Conservation (phyloP, 2,329 filamentous ascomycete genomes). For the Penicillium sp. region DNA sequence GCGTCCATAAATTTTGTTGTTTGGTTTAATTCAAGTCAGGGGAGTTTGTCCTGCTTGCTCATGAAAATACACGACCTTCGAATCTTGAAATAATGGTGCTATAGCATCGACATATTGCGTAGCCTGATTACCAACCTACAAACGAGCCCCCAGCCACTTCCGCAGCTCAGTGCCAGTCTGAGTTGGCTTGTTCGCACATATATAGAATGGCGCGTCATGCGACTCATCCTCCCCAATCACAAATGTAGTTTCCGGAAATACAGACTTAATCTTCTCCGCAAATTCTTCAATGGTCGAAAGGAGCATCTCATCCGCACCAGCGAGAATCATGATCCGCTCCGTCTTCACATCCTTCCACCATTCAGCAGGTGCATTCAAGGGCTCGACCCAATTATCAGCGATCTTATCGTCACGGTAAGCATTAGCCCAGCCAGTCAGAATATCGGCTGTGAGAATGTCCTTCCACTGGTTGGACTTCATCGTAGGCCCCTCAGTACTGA, state of each 20-base stretch:
- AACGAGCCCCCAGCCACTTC: constrained; percentile 30
- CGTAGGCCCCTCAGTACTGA: constrained; percentile 44
- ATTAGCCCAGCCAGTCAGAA: constrained; percentile 45
- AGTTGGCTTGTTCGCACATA: constrained; percentile 23
- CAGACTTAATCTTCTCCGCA: constrained; percentile 34
- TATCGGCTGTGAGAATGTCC: constrained; percentile 48
- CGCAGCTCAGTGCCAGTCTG: constrained; percentile 30
- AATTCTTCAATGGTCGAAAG: constrained; percentile 38
- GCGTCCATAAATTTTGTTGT: constrained; percentile 17
- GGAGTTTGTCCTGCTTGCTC: constrained; percentile 21
- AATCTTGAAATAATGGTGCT: constrained; percentile 16
- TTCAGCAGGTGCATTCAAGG: constrained; percentile 45
- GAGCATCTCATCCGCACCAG: constrained; percentile 56
- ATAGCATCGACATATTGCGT: constrained; percentile 2
- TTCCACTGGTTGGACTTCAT: constrained; percentile 49
- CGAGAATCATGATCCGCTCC: constrained; percentile 53
- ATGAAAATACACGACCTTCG: constrained; percentile 28
- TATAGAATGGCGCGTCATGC: constrained; percentile 32
- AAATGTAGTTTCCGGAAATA: constrained; percentile 30
- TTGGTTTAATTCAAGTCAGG: constrained; percentile 22
- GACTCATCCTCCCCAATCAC: constrained; percentile 31
- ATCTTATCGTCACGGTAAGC: constrained; percentile 46
- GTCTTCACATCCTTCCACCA: constrained; percentile 57
- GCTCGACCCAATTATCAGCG: constrained; percentile 55
- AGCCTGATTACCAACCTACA: constrained; percentile 16